These are phyloP conservation scores for Fraxinus latifolia DNA, from an alignment of 305 asterid genomes.

Conservation along the genomic window DNA sequence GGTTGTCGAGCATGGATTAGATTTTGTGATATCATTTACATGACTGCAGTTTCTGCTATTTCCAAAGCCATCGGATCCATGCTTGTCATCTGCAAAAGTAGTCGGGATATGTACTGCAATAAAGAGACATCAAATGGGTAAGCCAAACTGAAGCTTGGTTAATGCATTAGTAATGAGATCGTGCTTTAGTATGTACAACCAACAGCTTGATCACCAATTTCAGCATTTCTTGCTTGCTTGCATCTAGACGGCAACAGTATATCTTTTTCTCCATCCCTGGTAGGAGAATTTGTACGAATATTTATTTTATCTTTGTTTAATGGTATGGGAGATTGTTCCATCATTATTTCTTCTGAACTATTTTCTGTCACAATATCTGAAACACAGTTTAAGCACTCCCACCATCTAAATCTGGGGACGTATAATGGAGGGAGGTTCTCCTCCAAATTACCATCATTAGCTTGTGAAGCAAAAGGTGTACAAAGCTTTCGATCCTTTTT, in stretches of 20 bases:
- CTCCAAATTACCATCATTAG: slow-evolving; percentile 5
- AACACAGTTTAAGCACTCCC: slow-evolving; percentile 27
- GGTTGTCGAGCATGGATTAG: background rate
- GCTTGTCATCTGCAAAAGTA: background rate
- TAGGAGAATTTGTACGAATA: background rate
- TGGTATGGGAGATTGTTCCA: background rate
- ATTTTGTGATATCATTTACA: background rate
- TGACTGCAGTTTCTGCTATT: background rate
- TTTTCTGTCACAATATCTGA: background rate
- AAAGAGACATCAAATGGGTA: background rate
- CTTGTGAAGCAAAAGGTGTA: slow-evolving; percentile 21
- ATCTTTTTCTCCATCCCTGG: background rate
- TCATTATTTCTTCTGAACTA: slow-evolving; percentile 12
- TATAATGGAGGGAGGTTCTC: slow-evolving; percentile 32
- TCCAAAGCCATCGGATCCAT: background rate
- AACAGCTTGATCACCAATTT: background rate
- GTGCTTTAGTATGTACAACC: background rate
- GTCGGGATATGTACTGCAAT: background rate
- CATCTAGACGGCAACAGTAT: background rate
- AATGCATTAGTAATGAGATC: background rate
- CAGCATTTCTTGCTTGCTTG: background rate
- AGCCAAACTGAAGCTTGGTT: background rate
- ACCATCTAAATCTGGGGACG: slow-evolving; percentile 21
- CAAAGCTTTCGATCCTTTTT: slow-evolving; percentile 19
- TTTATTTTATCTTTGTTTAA: slow-evolving; percentile 12